These are phyloP conservation scores for Glycine latifolia DNA, from an alignment of 306 rosid genomes.

Conservation along the genomic window DNA sequence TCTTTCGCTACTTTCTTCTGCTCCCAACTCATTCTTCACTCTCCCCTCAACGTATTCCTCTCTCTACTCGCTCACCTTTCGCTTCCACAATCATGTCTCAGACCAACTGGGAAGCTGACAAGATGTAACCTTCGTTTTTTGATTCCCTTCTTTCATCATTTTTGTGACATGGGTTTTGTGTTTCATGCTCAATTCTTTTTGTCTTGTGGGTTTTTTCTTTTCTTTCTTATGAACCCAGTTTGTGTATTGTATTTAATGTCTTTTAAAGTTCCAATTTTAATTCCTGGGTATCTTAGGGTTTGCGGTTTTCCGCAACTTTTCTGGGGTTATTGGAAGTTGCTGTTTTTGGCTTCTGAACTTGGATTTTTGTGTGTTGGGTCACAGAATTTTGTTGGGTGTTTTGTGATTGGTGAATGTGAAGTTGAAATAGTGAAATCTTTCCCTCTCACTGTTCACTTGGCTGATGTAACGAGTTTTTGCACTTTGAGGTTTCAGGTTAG, in stretches of 20 bases:
- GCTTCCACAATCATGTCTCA: conserved; percentile 79
- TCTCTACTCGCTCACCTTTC: not conserved
- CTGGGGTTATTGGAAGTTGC: conserved; percentile 31
- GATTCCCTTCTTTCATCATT: not conserved
- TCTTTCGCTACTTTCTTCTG: conserved; percentile 45
- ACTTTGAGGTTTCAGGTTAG: conserved; percentile 71
- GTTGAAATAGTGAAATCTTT: conserved; percentile 25
- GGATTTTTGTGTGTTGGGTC: conserved; percentile 1
- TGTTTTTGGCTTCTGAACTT: conserved; percentile 28
- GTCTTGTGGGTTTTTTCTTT: conserved; percentile 23
- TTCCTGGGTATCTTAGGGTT: conserved; percentile 49
- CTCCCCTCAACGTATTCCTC: not conserved
- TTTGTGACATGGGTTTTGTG: conserved; percentile 44
- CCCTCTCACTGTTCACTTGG: not conserved
- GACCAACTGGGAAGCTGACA: conserved; percentile 99
- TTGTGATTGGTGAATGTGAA: conserved; percentile 40
- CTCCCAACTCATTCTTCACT: conserved; percentile 26
- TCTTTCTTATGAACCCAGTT: not conserved
- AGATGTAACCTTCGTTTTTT: conserved; percentile 67
- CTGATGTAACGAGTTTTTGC: conserved; percentile 43
- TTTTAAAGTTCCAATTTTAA: conserved; percentile 12
- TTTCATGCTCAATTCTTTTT: conserved; percentile 43
- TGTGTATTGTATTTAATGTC: not conserved
- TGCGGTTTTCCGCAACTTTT: conserved; percentile 27
- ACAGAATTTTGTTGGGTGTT: conserved; percentile 14